Evolutionary conservation across 495 filamentous ascomycete genomes (phyloP).

Genomic region (Glonium stellatum): DNA sequence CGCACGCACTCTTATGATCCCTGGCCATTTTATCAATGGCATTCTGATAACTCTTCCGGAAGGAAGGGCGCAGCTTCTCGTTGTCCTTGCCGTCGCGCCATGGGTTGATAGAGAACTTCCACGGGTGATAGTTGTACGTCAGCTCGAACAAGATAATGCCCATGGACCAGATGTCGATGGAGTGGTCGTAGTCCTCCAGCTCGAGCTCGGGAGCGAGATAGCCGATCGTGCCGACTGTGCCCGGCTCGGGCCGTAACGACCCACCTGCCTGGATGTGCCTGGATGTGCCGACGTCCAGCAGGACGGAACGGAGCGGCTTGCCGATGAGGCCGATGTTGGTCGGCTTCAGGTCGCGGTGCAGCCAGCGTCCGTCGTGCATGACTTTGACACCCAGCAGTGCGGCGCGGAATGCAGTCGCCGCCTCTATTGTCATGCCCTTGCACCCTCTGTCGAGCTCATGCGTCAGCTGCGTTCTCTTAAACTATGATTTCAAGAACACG

Average conservation of each 20-base stretch:
- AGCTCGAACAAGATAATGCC: slow-evolving; percentile 17
- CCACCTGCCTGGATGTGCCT: slow-evolving; percentile 5
- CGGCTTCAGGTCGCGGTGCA: background rate
- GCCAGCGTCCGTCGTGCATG: background rate
- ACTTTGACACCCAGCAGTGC: background rate
- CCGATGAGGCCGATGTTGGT: slow-evolving; percentile 2
- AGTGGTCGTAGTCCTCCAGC: slow-evolving; percentile 12
- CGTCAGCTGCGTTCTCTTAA: background rate
- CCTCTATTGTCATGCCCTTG: background rate
- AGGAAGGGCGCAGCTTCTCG: slow-evolving; percentile 8
- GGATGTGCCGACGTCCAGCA: slow-evolving; percentile 18
- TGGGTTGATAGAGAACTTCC: slow-evolving; percentile 14
- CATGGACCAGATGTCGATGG: slow-evolving; percentile 24
- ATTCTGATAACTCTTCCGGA: slow-evolving; percentile 1
- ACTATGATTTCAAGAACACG: background rate
- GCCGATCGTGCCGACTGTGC: slow-evolving; percentile 14
- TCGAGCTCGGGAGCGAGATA: slow-evolving; percentile 26
- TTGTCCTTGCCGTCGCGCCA: slow-evolving; percentile 5
- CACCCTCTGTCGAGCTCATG: background rate
- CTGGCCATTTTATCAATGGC: slow-evolving; percentile 9
- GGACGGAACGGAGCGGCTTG: slow-evolving; percentile 11
- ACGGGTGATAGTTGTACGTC: slow-evolving; percentile 19
- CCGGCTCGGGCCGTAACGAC: slow-evolving; percentile 16
- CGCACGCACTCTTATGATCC: background rate
- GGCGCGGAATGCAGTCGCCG: background rate